Evolutionary conservation across 306 rosid species (phyloP), one percentile per base, ranked within the genome.

Genomic region (Fagus sylvatica): DNA sequence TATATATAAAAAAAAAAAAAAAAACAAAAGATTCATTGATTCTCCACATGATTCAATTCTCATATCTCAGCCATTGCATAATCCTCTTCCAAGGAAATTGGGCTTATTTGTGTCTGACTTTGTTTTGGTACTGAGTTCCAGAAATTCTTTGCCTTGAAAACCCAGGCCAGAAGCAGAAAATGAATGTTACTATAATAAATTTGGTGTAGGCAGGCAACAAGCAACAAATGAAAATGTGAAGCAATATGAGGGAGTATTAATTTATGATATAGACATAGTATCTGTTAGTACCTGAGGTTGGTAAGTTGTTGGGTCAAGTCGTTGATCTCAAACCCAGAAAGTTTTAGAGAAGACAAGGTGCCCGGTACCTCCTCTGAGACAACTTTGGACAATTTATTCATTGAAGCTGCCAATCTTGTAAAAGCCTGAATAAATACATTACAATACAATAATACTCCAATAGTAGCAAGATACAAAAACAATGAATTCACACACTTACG

Each of bases 281-380:
- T 22, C 28, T 22, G 28, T 22, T 22, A 22, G 11, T 68, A 88
- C 93, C 89, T 85, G 67, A 84, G 80, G 76, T 34, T 69, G 33
- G 60, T 60, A 76, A 90, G 87, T 73, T 85, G 85, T 80, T 80
- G 85, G 65, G 81, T 74, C 60, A 90, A 82, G 49, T 88, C 86
- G 33, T 84, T 80, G 66, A 90, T 76, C 81, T 90, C 91, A 78
- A 82, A 69, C 16, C 74, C 69, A 36, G 91, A 90, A 74, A 90
- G 96, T 76, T 85, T 85, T 68, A 87, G 81, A 83, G 91, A 88
- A 71, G 54, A 71, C 37, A 88, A 79, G 74, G 84, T 88, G 60
- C 91, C 85, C 1, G 90, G 92, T 11, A 86, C 76, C 80, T 86
- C 89, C 62, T 81, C 83, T 0, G 87, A 79, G 68, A 84, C 87